Percentiles rank a stretch among this genome's conserved stretches.
Conservation (phyloP, 164 flowering plant genomes). For the Vitis cinerea region DNA sequence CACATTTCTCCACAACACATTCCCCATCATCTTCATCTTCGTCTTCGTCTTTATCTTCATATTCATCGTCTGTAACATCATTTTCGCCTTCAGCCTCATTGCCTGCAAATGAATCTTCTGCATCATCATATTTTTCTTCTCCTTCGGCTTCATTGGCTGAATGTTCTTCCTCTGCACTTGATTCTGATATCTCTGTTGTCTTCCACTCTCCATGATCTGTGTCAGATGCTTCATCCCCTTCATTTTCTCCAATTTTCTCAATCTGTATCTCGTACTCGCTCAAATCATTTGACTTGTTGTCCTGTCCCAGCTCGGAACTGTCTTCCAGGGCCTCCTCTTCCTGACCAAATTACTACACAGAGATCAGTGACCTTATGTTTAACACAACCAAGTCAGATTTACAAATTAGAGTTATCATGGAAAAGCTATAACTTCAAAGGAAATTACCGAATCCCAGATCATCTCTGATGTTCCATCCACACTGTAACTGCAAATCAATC, state of each 20-base stretch:
- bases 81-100: too few species aligned
- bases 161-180: background rate
- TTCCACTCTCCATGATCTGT: background rate
- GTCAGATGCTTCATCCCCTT: conserved; percentile 5
- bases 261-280: background rate
- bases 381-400: too few species aligned
- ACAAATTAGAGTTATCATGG: too few species aligned
- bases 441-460: too few species aligned
- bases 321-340: too few species aligned
- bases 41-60: conserved; percentile 19
- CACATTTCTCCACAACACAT: conserved; percentile 9
- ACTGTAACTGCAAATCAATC: conserved; percentile 3
- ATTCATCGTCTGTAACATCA: background rate
- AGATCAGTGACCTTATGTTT: too few species aligned
- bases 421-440: too few species aligned
- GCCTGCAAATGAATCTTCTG: too few species aligned
- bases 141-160: too few species aligned
- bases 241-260: conserved; percentile 2
- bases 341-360: background rate
- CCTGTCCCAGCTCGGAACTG: too few species aligned
- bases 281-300: background rate
- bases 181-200: background rate
- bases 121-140: too few species aligned
- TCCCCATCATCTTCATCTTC: conserved; percentile 12
- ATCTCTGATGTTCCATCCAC: conserved; percentile 4